Conservation (phyloP, 2,329 filamentous ascomycete genomes). For the Cryphonectria japonica region DNA sequence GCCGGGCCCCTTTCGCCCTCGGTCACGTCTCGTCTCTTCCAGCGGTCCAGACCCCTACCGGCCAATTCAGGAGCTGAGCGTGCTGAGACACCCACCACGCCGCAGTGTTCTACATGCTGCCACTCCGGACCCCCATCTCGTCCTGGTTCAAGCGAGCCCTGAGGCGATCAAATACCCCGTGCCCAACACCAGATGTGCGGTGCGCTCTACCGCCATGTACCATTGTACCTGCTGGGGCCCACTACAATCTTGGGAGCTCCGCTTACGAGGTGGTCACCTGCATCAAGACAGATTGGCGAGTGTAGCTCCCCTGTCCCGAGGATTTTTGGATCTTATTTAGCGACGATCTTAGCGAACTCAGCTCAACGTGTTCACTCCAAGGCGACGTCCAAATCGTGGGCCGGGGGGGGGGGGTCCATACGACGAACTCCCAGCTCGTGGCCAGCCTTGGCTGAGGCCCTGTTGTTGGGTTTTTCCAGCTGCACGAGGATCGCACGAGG, state of each 20-base stretch:
- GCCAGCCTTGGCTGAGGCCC: neutral
- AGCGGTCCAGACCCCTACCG: neutral
- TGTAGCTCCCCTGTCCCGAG: conserved; percentile 12
- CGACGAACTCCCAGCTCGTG: neutral
- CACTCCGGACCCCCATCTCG: neutral
- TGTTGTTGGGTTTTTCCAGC: conserved; percentile 1
- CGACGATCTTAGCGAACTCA: conserved; percentile 3
- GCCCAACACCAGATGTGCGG: neutral
- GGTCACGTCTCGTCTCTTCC: neutral
- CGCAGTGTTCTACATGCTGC: neutral
- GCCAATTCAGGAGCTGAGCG: conserved; percentile 11
- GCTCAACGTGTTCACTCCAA: neutral
- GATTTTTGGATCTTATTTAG: conserved; percentile 8
- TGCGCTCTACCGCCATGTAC: neutral
- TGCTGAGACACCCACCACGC: conserved; percentile 14
- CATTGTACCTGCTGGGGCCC: conserved; percentile 3
- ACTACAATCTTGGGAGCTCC: conserved; percentile 8
- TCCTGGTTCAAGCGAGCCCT: neutral
- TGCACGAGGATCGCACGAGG: neutral
- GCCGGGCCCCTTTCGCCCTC: neutral
- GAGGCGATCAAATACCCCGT: neutral
- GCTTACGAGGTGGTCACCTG: conserved; percentile 17
- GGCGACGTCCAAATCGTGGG: neutral
- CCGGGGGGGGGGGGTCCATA: neutral
- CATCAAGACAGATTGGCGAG: conserved; percentile 24